Percentiles rank a stretch among this genome's conserved stretches.
These are phyloP conservation scores for Neofusicoccum sp. DNA, from an alignment of 2,329 filamentous ascomycete species.

Conservation along the genomic window DNA sequence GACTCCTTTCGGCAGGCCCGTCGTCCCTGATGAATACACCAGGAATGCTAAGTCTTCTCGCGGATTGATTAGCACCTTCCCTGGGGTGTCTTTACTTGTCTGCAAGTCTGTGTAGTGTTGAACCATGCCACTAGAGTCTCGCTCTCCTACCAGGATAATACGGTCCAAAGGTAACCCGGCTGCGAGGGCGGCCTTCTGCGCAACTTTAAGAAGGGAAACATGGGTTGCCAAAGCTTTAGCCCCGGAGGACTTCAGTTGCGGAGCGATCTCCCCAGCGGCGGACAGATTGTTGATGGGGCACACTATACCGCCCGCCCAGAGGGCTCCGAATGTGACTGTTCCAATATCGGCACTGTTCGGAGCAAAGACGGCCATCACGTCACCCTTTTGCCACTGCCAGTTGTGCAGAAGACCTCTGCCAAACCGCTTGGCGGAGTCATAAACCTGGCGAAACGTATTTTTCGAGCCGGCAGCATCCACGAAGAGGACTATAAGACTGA, in stretches of 20 bases:
- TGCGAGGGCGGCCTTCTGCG: neutral
- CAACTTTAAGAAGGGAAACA: constrained; percentile 8
- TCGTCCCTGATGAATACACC: constrained; percentile 27
- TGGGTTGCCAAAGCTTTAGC: constrained; percentile 24
- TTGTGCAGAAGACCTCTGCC: constrained; percentile 15
- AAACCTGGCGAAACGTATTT: neutral
- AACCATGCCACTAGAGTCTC: constrained; percentile 14
- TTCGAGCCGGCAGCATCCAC: neutral
- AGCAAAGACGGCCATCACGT: constrained; percentile 26
- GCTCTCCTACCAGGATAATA: constrained; percentile 22
- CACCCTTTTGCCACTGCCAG: constrained; percentile 27
- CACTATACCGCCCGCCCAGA: constrained; percentile 32
- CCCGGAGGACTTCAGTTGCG: constrained; percentile 21
- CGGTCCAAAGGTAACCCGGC: neutral
- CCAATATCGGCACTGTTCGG: constrained; percentile 26
- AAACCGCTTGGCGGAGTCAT: neutral
- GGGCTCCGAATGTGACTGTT: constrained; percentile 25
- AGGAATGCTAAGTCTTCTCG: constrained; percentile 25
- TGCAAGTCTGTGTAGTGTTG: constrained; percentile 25
- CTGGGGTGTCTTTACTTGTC: constrained; percentile 3
- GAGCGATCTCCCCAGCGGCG: constrained; percentile 28
- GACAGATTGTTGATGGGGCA: constrained; percentile 33
- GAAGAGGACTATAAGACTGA: neutral
- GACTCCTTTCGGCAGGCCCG: constrained; percentile 29
- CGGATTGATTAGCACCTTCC: constrained; percentile 26